These are phyloP conservation scores for Aspergillus niger DNA, from an alignment of 2,329 filamentous ascomycete species.

Conservation along the genomic window DNA sequence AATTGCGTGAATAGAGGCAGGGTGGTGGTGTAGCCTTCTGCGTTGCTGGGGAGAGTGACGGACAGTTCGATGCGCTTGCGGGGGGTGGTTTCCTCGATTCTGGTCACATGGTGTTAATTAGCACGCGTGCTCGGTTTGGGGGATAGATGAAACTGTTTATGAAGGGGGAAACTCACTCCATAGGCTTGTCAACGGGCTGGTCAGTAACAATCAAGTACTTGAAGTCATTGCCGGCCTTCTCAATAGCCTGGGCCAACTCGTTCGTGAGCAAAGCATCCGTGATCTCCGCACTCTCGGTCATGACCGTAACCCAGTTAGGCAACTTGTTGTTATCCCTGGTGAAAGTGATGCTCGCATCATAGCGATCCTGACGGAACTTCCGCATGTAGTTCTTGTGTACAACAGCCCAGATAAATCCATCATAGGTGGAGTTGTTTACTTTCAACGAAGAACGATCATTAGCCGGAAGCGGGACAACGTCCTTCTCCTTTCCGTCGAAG, in stretches of 20 bases:
- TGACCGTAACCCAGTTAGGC: constrained; percentile 84
- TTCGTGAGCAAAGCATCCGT: constrained; percentile 83
- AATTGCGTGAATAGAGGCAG: constrained; percentile 78
- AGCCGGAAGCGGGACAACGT: constrained; percentile 68
- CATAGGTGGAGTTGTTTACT: constrained; percentile 65
- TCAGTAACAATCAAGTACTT: constrained; percentile 89
- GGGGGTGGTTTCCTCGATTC: constrained; percentile 78
- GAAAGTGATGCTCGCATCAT: constrained; percentile 87
- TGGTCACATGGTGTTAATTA: constrained; percentile 36
- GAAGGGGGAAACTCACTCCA: constrained; percentile 61
- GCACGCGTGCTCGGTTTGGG: neutral
- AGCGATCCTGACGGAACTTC: constrained; percentile 83
- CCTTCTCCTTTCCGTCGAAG: constrained; percentile 88
- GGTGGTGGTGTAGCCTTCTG: constrained; percentile 65
- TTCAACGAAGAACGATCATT: constrained; percentile 61
- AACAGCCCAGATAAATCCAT: constrained; percentile 91
- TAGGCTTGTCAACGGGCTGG: constrained; percentile 83
- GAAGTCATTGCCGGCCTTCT: constrained; percentile 74
- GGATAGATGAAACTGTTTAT: no score
- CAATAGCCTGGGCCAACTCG: constrained; percentile 80
- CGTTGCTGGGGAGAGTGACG: constrained; percentile 65
- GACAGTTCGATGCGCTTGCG: constrained; percentile 86
- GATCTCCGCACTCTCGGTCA: constrained; percentile 96
- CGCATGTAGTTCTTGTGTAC: constrained; percentile 97
- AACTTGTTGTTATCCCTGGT: constrained; percentile 93